These are phyloP conservation scores for Discostella stelligeroides DNA, from an alignment of 108 stramenopile genomes.

Conservation along the genomic window DNA sequence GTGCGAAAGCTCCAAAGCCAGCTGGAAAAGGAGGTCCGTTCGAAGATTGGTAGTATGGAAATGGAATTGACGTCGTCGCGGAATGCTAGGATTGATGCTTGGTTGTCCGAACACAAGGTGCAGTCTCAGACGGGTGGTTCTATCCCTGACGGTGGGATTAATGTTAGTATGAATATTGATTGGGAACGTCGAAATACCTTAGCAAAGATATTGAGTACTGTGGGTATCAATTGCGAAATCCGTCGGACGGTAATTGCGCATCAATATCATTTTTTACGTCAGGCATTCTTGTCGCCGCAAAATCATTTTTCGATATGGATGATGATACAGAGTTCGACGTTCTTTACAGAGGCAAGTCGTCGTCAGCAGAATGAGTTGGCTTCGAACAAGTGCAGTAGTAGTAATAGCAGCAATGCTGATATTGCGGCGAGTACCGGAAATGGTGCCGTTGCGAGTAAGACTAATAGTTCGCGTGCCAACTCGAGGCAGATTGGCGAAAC, in stretches of 20 bases:
- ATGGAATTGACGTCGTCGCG: slow-evolving; percentile 24
- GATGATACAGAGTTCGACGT: slow-evolving; percentile 58
- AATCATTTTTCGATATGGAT: slow-evolving; percentile 77
- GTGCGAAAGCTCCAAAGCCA: slow-evolving; percentile 64
- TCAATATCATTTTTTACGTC: slow-evolving; percentile 67
- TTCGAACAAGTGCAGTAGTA: slow-evolving; percentile 16
- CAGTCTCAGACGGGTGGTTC: neutral
- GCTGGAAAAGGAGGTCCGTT: slow-evolving; percentile 66
- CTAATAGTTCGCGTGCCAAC: slow-evolving; percentile 62
- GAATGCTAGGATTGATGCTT: slow-evolving; percentile 28
- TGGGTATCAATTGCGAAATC: slow-evolving; percentile 50
- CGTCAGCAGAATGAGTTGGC: slow-evolving; percentile 22
- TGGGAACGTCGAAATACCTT: slow-evolving; percentile 6
- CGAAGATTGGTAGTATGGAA: slow-evolving; percentile 63
- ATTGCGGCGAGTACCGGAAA: too few species aligned
- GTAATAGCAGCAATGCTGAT: slow-evolving; percentile 25
- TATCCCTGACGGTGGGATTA: slow-evolving; percentile 1
- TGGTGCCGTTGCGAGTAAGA: slow-evolving; percentile 9
- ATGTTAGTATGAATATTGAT: neutral
- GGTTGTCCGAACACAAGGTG: slow-evolving; percentile 20
- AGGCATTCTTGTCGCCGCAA: slow-evolving; percentile 66
- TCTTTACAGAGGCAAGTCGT: slow-evolving; percentile 64
- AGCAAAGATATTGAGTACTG: slow-evolving; percentile 12
- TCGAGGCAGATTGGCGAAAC: slow-evolving; percentile 87
- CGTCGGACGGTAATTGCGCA: slow-evolving; percentile 64